Percentiles rank a stretch among this genome's conserved stretches.
Conservation (phyloP, 2,329 filamentous ascomycete genomes). For the Aspergillus proliferans region DNA sequence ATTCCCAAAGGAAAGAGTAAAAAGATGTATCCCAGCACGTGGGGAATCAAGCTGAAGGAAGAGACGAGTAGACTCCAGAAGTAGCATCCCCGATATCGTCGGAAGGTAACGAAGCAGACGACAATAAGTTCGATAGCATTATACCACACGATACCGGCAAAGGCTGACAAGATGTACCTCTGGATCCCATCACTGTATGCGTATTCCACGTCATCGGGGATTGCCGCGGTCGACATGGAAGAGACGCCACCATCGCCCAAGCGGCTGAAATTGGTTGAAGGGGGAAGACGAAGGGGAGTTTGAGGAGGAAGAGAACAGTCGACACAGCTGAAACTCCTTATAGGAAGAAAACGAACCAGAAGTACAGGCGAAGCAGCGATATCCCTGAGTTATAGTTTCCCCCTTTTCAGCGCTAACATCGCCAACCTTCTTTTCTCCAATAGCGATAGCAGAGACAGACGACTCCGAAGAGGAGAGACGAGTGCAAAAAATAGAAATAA, state of each 20-base stretch:
- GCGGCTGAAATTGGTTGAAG: background rate
- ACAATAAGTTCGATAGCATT: constrained; percentile 23
- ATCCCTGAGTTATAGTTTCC: background rate
- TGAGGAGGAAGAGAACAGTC: background rate
- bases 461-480: background rate
- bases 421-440: background rate
- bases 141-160: constrained; percentile 17
- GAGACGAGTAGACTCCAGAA: constrained; percentile 43
- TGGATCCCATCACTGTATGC: constrained; percentile 1
- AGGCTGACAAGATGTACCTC: constrained; percentile 13
- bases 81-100: constrained; percentile 37
- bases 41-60: constrained; percentile 34
- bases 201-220: constrained; percentile 1
- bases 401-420: background rate
- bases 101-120: constrained; percentile 42
- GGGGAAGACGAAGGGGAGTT: background rate
- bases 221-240: constrained; percentile 11
- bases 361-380: background rate
- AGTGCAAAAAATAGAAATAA: background rate
- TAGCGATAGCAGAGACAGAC: background rate
- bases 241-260: constrained; percentile 10
- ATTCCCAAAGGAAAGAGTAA: constrained; percentile 33
- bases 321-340: background rate
- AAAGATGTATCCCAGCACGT: constrained; percentile 38
- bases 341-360: background rate